Percentiles rank a stretch among this genome's conserved stretches.
These are phyloP conservation scores for Colletotrichum graminicola DNA, from an alignment of 2,329 filamentous ascomycete species.

Conservation along the genomic window DNA sequence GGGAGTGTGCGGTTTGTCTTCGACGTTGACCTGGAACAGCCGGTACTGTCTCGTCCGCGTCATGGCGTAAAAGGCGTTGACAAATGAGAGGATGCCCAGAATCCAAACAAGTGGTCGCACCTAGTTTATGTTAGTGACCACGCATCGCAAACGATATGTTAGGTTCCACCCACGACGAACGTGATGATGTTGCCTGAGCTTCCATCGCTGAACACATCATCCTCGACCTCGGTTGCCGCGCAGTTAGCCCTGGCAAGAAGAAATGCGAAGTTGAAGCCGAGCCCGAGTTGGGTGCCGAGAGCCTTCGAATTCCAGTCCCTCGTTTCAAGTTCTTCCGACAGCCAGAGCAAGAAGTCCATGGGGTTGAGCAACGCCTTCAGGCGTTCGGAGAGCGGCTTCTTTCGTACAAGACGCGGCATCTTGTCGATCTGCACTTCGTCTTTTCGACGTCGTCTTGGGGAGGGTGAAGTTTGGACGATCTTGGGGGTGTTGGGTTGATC, in stretches of 20 bases:
- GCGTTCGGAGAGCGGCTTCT: constrained; percentile 82
- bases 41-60: constrained; percentile 87
- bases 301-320: constrained; percentile 89
- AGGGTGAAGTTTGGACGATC: neutral
- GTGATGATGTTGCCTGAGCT: constrained; percentile 74
- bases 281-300: constrained; percentile 80
- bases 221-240: constrained; percentile 64
- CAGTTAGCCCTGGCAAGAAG: constrained; percentile 86
- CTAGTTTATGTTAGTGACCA: constrained; percentile 55
- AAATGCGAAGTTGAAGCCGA: constrained; percentile 83
- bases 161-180: constrained; percentile 60
- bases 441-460: neutral
- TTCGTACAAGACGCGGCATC: constrained; percentile 85
- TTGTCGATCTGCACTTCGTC: constrained; percentile 47
- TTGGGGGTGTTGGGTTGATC: neutral
- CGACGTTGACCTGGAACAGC: constrained; percentile 88
- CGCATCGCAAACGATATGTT: neutral
- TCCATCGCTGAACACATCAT: constrained; percentile 88
- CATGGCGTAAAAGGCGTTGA: constrained; percentile 87
- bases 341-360: constrained; percentile 89
- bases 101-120: constrained; percentile 78
- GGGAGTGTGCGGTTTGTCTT: constrained; percentile 80
- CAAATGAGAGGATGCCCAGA: constrained; percentile 73
- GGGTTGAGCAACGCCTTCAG: constrained; percentile 85
- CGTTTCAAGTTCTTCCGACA: constrained; percentile 92